Percentiles rank a stretch among this genome's conserved stretches.
phyloP scores from a whole-genome alignment of 2,329 filamentous ascomycete genomes.

The Fragosphaeria purpurea region DNA sequence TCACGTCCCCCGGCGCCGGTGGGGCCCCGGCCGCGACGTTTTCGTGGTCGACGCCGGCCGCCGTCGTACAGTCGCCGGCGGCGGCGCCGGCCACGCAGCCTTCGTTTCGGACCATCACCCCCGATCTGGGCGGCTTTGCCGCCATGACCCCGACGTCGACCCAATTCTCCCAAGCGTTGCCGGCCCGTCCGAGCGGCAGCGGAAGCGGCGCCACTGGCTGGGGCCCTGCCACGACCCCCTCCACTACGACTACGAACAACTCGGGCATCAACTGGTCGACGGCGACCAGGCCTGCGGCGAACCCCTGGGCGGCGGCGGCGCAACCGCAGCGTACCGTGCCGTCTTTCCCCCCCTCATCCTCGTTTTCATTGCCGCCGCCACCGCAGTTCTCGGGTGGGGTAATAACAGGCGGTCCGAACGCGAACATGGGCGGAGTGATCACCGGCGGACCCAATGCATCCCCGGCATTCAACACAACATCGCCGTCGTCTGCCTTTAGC shows the following conservation, averaged over 20 bases:
- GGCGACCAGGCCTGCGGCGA: constrained; percentile 23
- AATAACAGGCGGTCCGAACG: no score
- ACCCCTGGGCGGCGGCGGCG: constrained; percentile 38
- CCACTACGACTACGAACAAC: not conserved
- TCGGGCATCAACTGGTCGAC: constrained; percentile 6
- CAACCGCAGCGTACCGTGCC: constrained; percentile 11
- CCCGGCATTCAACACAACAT: not conserved
- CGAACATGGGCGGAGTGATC: no score
- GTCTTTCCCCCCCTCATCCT: constrained; percentile 36
- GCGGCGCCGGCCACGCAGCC: constrained; percentile 18
- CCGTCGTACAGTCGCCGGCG: constrained; percentile 19
- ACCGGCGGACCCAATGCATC: not conserved
- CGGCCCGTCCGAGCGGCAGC: constrained; percentile 26
- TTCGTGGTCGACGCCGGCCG: constrained; percentile 53
- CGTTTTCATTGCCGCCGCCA: constrained; percentile 50
- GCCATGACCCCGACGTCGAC: constrained; percentile 48
- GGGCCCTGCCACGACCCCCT: not conserved
- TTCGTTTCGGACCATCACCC: constrained; percentile 47
- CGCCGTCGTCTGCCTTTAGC: constrained; percentile 32
- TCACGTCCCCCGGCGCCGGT: constrained; percentile 16
- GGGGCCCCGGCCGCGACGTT: constrained; percentile 40
- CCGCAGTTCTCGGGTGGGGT: constrained; percentile 18
- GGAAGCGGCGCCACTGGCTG: constrained; percentile 10
- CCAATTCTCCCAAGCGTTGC: constrained; percentile 53
- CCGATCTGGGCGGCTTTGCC: constrained; percentile 46